A percentile compares a stretch with the other conserved stretches of the same genome.
Conservation (phyloP, 257 asterid genomes). For the Solanum chiquidenum region DNA sequence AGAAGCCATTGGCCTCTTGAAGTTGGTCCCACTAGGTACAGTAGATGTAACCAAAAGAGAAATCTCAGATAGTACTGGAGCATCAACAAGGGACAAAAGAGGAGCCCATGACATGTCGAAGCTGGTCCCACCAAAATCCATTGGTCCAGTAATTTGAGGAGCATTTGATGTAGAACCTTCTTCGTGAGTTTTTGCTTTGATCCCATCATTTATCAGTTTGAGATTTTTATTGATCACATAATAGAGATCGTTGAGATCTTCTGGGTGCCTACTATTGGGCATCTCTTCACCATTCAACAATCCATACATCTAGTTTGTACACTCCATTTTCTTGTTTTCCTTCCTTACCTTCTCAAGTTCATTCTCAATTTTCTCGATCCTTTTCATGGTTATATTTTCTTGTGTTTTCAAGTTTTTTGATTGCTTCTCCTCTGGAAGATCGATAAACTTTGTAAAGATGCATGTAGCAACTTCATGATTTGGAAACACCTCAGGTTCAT, state of each 20-base stretch:
- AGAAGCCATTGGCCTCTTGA: too few relatives aligned
- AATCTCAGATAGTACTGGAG: too few relatives aligned
- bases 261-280: accelerated
- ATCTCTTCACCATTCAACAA: background rate
- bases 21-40: too few relatives aligned
- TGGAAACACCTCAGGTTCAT: background rate
- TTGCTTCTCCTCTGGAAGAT: background rate
- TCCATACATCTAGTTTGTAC: background rate
- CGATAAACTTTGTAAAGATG: background rate
- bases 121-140: background rate
- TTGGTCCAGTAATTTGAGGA: too few relatives aligned
- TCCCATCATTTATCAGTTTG: background rate
- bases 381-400: background rate
- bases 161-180: background rate
- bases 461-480: background rate
- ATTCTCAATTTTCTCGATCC: background rate
- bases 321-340: background rate
- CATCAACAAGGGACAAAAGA: background rate
- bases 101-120: background rate
- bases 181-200: background rate
- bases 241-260: background rate
- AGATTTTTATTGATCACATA: background rate
- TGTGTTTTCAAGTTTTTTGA: background rate
- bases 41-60: too few relatives aligned
- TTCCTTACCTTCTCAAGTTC: background rate